phyloP scores from a whole-genome alignment of 495 filamentous ascomycete species.

The Bacidia rubella region DNA sequence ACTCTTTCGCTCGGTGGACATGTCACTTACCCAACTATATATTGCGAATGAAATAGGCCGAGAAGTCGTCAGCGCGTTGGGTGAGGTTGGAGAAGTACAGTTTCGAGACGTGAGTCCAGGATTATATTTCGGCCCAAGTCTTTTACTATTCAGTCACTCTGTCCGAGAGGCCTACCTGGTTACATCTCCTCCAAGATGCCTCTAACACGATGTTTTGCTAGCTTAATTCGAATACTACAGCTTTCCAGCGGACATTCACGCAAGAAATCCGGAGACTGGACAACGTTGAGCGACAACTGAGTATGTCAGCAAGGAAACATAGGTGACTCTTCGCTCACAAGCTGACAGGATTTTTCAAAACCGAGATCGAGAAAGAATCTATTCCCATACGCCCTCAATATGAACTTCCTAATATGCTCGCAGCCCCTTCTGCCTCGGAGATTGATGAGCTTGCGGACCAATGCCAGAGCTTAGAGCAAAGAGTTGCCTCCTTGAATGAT shows the following conservation, averaged over 20 bases:
- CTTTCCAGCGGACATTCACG: constrained; percentile 94
- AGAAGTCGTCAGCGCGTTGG: constrained; percentile 91
- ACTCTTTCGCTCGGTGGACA: constrained; percentile 98
- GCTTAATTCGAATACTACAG: constrained; percentile 84
- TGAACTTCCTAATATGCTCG: constrained; percentile 72
- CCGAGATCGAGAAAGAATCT: constrained; percentile 83
- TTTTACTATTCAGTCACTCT: too few species aligned
- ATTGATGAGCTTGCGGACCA: constrained; percentile 92
- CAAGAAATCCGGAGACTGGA: constrained; percentile 93
- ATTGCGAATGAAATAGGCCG: constrained; percentile 96
- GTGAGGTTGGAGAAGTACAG: constrained; percentile 88
- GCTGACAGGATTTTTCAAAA: constrained; percentile 68
- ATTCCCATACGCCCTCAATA: constrained; percentile 74
- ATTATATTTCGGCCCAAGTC: too few species aligned
- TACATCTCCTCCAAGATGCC: too few species aligned
- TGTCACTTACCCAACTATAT: constrained; percentile 99
- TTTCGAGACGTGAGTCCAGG: constrained; percentile 77
- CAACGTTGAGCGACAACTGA: constrained; percentile 94
- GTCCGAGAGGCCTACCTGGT: too few species aligned
- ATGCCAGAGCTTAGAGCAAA: constrained; percentile 79
- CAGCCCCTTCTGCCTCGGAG: constrained; percentile 76
- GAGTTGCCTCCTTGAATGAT: constrained; percentile 81
- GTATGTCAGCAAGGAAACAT: constrained; percentile 33
- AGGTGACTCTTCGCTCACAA: constrained; percentile 3
- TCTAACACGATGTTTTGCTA: too few species aligned